Evolutionary conservation across 164 flowering plant species (phyloP), one percentile per base, ranked within the genome.

Genomic region (Chloranthus sessilifolius): DNA sequence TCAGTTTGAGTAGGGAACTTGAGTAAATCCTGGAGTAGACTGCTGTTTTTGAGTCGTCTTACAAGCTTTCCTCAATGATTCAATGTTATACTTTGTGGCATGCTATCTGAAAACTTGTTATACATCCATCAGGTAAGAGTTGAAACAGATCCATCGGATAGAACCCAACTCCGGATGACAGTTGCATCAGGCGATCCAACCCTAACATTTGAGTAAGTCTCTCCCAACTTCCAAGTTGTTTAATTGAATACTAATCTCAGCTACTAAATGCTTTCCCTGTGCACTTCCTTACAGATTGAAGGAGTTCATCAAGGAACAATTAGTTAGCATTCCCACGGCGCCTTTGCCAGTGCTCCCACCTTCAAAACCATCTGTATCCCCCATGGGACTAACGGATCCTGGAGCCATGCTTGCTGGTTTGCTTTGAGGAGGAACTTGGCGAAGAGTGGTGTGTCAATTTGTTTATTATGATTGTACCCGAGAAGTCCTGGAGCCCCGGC

Each of bases 111-210:
- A n/a, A n/a, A n/a, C n/a, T n/a, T n/a, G n/a, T n/a, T n/a, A n/a
- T n/a, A n/a, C n/a, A n/a, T n/a, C n/a, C n/a, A n/a, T 23, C 82
- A 94, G 99, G 35, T 75, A 7, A 77, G 99, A 75, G 64, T 94
- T 58, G 99, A 94, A 72, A 94, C 99, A 34, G 99, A 94, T 67
- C 99, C 99, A 45, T 85, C 97, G 24, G 99, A 94, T 58, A 73
- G 96, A 74, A 89, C 96, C 16, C 99, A 94, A 59, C 75, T 94
- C 59, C 88, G 99, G 5, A 80, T 94, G 88, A 94, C 99, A 42
- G 75, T 83, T 65, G 88, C 85, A 20, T 81, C 99, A 2, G 97
- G 95, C 51, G 95, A 94, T 47, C 88, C 97, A 19, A 41, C 82
- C 1, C 52, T 94, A 43, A 94, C 99, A 56, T 83, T 67, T 33